These are phyloP conservation scores for Xylaria sp. DNA, from an alignment of 2,329 filamentous ascomycete species.

Conservation along the genomic window DNA sequence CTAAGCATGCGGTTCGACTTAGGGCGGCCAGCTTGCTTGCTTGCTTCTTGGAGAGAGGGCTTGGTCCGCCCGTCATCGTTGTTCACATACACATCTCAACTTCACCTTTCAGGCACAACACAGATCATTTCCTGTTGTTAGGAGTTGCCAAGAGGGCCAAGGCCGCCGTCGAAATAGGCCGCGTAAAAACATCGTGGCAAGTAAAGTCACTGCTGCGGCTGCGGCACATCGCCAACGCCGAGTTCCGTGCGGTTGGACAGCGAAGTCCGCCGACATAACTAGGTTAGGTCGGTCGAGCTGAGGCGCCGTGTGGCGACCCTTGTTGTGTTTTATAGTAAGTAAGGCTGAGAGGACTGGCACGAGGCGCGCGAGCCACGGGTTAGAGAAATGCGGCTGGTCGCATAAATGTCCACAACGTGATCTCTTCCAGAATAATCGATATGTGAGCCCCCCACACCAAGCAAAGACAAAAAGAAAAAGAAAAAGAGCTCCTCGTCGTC, in stretches of 20 bases:
- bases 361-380: background rate
- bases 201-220: background rate
- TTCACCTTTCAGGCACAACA: background rate
- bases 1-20: background rate
- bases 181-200: background rate
- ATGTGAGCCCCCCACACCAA: background rate
- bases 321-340: background rate
- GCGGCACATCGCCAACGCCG: conserved; percentile 1
- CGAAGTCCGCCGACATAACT: background rate
- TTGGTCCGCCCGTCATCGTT: too few species aligned
- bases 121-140: background rate
- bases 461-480: background rate
- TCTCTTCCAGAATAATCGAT: too few species aligned
- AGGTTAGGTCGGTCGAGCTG: background rate
- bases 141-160: background rate
- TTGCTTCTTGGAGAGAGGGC: background rate
- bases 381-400: background rate
- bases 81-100: background rate
- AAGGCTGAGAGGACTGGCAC: background rate
- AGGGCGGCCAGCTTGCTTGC: background rate
- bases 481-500: background rate
- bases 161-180: background rate
- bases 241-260: background rate
- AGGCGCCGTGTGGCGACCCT: background rate
- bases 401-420: background rate